Evolutionary conservation across 2,329 filamentous ascomycete genomes (phyloP).

Genomic region (Fusarium chaquense): DNA sequence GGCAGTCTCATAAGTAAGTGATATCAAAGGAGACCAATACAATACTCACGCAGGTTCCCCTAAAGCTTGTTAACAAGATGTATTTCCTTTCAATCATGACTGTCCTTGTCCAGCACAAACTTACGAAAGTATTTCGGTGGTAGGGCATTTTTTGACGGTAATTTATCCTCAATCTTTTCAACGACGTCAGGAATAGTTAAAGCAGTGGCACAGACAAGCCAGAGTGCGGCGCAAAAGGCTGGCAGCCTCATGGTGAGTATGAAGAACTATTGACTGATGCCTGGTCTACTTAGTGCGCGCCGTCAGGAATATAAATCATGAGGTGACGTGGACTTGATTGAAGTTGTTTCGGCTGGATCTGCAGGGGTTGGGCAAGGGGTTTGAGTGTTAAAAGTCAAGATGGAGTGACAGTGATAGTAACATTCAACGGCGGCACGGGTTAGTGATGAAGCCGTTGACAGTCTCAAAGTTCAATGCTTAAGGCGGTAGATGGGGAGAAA

Average conservation of each 20-base stretch:
- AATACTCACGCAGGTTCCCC: slow-evolving; percentile 42
- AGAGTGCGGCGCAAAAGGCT: slow-evolving; percentile 1
- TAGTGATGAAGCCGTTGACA: neutral
- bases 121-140: slow-evolving; percentile 38
- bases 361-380: slow-evolving; percentile 27
- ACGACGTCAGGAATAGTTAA: slow-evolving; percentile 17
- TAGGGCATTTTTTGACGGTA: slow-evolving; percentile 3
- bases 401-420: neutral
- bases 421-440: neutral
- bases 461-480: neutral
- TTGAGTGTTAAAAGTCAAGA: neutral
- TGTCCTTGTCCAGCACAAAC: too few relatives aligned
- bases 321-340: slow-evolving; percentile 17
- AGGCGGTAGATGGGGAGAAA: fast-evolving
- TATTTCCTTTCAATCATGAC: too few relatives aligned
- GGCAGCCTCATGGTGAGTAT: slow-evolving; percentile 15
- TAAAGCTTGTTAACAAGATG: slow-evolving; percentile 9
- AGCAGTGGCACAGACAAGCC: slow-evolving; percentile 22
- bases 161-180: slow-evolving; percentile 20
- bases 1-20: slow-evolving; percentile 21
- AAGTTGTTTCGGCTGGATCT: slow-evolving; percentile 5
- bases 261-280: neutral
- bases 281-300: neutral
- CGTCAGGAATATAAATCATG: neutral
- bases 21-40: slow-evolving; percentile 1